A percentile compares a stretch with the other conserved stretches of the same genome.
These are phyloP conservation scores for Peronosclerospora sorghi DNA, from an alignment of 352 stramenopile genomes.

Conservation along the genomic window DNA sequence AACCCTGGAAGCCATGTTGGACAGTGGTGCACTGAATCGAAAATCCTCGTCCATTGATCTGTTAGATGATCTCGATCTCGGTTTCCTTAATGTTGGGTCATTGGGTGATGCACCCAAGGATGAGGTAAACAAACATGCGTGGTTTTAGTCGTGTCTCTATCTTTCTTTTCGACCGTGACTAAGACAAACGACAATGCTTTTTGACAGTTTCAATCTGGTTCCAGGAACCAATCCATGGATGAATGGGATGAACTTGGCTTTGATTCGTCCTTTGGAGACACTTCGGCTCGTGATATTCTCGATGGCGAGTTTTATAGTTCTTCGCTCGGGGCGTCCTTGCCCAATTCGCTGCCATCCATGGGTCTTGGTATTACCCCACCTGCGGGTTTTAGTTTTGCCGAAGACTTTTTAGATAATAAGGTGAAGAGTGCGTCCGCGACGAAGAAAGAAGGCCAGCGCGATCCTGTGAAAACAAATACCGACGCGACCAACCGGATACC, in stretches of 20 bases:
- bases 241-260: conserved; percentile 84
- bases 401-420: conserved; percentile 77
- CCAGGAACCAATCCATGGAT: conserved; percentile 63
- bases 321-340: conserved; percentile 71
- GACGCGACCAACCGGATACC: no score
- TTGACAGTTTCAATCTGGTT: conserved; percentile 53
- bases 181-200: no score
- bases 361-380: conserved; percentile 75
- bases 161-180: neutral
- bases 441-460: conserved; percentile 29
- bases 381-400: conserved; percentile 72
- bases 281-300: conserved; percentile 64
- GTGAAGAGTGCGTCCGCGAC: conserved; percentile 38
- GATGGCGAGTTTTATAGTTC: conserved; percentile 76
- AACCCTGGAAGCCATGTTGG: conserved; percentile 74
- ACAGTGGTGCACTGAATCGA: conserved; percentile 71
- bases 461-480: conserved; percentile 4
- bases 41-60: conserved; percentile 77
- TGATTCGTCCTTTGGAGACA: conserved; percentile 68
- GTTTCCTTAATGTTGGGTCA: conserved; percentile 81
- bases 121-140: conserved; percentile 22
- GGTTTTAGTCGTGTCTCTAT: conserved; percentile 1
- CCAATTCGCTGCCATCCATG: conserved; percentile 82
- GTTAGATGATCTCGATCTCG: conserved; percentile 75
- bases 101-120: conserved; percentile 78